Evolutionary conservation across 202 grass and related monocot genomes (phyloP).

Genomic region (Setaria italica): DNA sequence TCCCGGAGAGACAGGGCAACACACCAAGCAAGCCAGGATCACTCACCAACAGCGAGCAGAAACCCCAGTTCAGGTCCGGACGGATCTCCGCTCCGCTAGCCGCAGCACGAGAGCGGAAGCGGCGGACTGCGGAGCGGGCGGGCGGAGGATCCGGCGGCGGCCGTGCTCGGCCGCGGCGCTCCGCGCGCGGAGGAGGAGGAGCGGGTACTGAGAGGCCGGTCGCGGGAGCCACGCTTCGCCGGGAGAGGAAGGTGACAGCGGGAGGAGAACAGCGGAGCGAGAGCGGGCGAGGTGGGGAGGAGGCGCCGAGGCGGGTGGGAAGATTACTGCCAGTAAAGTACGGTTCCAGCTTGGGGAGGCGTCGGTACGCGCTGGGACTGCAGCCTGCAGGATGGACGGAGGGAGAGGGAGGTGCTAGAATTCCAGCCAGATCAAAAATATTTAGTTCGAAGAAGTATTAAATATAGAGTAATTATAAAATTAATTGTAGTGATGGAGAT

Average conservation of each 20-base stretch:
- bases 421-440: too few species aligned
- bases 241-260: neutral
- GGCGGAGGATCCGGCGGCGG: constrained; percentile 3
- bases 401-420: neutral
- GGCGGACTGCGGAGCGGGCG: neutral
- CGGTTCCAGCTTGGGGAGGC: constrained; percentile 58
- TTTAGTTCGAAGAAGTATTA: too few species aligned
- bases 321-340: constrained; percentile 49
- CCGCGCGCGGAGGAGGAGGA: neutral
- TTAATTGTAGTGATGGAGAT: too few species aligned
- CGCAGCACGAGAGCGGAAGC: constrained; percentile 1
- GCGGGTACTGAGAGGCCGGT: neutral
- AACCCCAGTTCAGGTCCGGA: neutral
- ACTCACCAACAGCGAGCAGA: constrained; percentile 11
- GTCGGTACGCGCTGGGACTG: constrained; percentile 42
- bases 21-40: constrained; percentile 9
- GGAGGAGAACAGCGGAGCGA: neutral
- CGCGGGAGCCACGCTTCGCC: constrained; percentile 5
- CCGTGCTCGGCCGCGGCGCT: neutral
- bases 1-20: neutral
- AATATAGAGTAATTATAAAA: too few species aligned
- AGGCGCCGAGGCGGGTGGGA: constrained; percentile 44
- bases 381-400: neutral
- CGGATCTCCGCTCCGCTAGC: constrained; percentile 28
- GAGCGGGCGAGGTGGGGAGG: constrained; percentile 20